Conservation (phyloP, 2,329 filamentous ascomycete species). For the Trichophyton rubrum region DNA sequence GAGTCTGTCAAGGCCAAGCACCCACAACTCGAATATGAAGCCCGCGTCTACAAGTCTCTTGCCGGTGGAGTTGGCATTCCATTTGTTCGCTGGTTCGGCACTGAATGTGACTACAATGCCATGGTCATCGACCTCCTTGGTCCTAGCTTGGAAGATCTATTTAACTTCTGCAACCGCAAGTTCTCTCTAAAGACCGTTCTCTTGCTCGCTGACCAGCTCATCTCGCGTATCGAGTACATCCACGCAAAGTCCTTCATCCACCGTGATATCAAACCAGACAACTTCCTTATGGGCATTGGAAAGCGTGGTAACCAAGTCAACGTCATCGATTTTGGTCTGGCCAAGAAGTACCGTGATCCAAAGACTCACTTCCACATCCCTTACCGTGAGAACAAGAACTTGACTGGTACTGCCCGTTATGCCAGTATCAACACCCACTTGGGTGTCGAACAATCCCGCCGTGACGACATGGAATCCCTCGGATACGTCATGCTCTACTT, state of each 20-base stretch:
- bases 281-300: constrained; percentile 98
- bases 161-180: constrained; percentile 99
- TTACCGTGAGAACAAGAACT: constrained; percentile 99
- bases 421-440: constrained; percentile 98
- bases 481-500: constrained; percentile 99
- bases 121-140: constrained; percentile 98
- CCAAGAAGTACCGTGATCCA: constrained; percentile 98
- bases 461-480: constrained; percentile 98
- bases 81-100: constrained; percentile 98
- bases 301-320: constrained; percentile 99
- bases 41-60: constrained; percentile 73
- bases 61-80: constrained; percentile 96
- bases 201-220: constrained; percentile 91
- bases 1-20: constrained; percentile 99
- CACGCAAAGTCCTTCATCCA: constrained; percentile 99
- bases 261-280: constrained; percentile 99
- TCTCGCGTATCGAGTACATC: constrained; percentile 98
- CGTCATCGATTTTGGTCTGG: constrained; percentile 95
- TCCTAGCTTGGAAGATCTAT: constrained; percentile 89
- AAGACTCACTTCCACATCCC: constrained; percentile 99
- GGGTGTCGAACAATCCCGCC: constrained; percentile 96
- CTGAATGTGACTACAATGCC: constrained; percentile 98
- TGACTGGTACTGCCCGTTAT: constrained; percentile 96
- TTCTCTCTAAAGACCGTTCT: constrained; percentile 98
- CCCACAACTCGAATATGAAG: constrained; percentile 96